Conservation (phyloP, 768 basidiomycete genomes). For the Suillus cothurnatus region DNA sequence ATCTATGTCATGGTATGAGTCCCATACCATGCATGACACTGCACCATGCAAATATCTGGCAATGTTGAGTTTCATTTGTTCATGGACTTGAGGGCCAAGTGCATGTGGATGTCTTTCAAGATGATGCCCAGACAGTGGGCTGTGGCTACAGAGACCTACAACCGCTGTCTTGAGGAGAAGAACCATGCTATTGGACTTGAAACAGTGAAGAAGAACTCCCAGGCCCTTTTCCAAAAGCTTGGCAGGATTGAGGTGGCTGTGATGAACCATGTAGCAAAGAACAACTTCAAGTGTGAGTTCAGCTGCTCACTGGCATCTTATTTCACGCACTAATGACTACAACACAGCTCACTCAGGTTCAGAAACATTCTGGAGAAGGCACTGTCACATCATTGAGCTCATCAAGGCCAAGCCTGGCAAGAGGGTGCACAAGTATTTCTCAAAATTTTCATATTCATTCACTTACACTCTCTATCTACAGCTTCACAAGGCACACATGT, state of each 20-base stretch:
- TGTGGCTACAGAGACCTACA: background rate
- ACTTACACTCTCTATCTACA: too few relatives aligned
- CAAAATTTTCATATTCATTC: too few relatives aligned
- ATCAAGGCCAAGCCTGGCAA: constrained; percentile 2
- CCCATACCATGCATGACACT: too few relatives aligned
- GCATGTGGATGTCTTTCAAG: constrained; percentile 18
- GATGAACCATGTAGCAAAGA: constrained; percentile 9
- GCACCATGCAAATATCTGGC: constrained; percentile 10
- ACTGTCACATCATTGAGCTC: constrained; percentile 9
- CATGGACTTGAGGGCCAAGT: constrained; percentile 20
- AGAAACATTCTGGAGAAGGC: constrained; percentile 16
- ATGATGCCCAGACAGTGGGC: constrained; percentile 22
- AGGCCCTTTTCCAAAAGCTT: background rate
- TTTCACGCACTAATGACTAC: background rate
- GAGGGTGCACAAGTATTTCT: background rate
- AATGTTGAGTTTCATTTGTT: constrained; percentile 21
- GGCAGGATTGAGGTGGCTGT: constrained; percentile 15
- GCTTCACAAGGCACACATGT: background rate
- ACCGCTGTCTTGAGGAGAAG: background rate
- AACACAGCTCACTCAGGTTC: constrained; percentile 7
- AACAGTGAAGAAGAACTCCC: constrained; percentile 11
- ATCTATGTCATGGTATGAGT: too few relatives aligned
- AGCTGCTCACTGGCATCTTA: background rate
- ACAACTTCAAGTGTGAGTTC: constrained; percentile 16
- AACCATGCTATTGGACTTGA: background rate